Evolutionary conservation across 768 basidiomycete genomes (phyloP), one percentile per base, ranked within the genome.

Genomic region (Amanita molliuscula): DNA sequence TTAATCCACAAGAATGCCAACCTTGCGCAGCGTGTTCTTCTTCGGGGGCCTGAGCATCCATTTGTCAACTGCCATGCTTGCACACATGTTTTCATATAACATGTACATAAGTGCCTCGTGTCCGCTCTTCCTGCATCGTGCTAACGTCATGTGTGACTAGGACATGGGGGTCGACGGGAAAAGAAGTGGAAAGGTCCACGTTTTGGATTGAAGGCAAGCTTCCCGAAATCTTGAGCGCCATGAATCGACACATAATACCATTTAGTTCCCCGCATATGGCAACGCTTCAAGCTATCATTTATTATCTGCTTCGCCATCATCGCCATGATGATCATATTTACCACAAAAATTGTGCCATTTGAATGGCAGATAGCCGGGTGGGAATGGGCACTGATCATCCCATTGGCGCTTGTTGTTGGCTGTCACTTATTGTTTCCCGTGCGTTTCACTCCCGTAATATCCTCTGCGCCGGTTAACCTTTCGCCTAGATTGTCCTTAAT

Each of bases 171-270:
- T 75, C 75, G 25, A 77, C 75, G 1, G 74, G 68, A 57, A 92
- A 94, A 65, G 88, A 89, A 66, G 88, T 93, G 46, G 84, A 91
- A 60, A 75, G 79, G 25, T 88, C 85, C 1, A 89, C 90, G 51
- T 91, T 94, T 72, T 91, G 87, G 79, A 79, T 88, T 55, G 90
- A 94, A 67, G 68, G 70, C 65, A 46, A 50, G 56, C 52, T 37
- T 16, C 50, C 52, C 28, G 41, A 41, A 41, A 10, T 29, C 13
- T 34, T 15, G 13, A 23, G 15, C 26, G 10, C 10, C 25, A 38
- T 38, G 25, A 41, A 35, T 46, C 41, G 28, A 49, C 40, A 6
- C 21, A 29, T 33, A 46, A 46, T 41, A 47, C 40, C 37, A 49
- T 48, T 26, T 53, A 72, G 81, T 92, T 1, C 90, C 90, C 1